Conservation (phyloP, 2,329 filamentous ascomycete species). For the Fusarium lateritium region DNA sequence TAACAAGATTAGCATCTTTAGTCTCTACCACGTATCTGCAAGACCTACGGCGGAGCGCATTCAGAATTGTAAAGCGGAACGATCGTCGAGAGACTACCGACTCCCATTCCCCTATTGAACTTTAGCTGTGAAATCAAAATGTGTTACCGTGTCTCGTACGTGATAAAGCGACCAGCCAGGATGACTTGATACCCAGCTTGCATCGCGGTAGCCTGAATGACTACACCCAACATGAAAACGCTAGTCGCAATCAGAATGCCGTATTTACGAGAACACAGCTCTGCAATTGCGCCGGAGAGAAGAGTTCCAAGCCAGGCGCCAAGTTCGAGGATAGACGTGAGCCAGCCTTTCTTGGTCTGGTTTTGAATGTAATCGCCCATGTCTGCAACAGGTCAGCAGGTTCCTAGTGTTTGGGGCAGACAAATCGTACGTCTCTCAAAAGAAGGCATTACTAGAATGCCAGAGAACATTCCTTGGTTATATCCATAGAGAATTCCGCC, state of each 20-base stretch:
- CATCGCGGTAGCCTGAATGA: conserved; percentile 76
- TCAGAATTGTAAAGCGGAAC: conserved; percentile 69
- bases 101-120: conserved; percentile 69
- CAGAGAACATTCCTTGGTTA: conserved; percentile 76
- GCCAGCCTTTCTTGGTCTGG: conserved; percentile 70
- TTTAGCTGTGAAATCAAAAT: not conserved
- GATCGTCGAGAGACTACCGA: conserved; percentile 78
- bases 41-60: conserved; percentile 58
- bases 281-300: conserved; percentile 79
- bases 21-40: accelerated
- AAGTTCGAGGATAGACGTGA: conserved; percentile 79
- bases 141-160: conserved; percentile 53
- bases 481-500: conserved; percentile 77
- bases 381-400: conserved; percentile 54
- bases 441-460: conserved; percentile 71
- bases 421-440: conserved; percentile 64
- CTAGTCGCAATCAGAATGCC: conserved; percentile 75
- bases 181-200: conserved; percentile 71
- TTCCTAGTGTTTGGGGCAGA: not conserved
- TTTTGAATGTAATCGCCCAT: conserved; percentile 69
- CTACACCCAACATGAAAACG: conserved; percentile 79
- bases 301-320: conserved; percentile 84
- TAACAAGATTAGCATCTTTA: not conserved
- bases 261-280: conserved; percentile 77
- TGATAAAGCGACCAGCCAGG: conserved; percentile 80